Conservation (phyloP, 1,139 yeast species). For the Suhomyces bokatorum region DNA sequence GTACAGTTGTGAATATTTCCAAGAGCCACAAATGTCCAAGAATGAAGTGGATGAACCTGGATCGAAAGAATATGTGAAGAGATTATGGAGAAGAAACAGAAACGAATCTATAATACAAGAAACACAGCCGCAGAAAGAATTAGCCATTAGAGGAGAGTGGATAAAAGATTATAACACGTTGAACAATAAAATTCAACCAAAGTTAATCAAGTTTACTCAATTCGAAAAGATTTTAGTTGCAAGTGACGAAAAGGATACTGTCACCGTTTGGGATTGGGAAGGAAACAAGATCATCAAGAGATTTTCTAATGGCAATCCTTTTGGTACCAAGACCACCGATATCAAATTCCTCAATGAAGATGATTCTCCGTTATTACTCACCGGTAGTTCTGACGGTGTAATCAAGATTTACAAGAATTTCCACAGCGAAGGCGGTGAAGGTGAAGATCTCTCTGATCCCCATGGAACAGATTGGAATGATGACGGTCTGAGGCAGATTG, state of each 20-base stretch:
- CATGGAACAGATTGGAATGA: constrained; percentile 21
- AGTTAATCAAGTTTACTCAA: constrained; percentile 77
- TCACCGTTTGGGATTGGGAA: constrained; percentile 91
- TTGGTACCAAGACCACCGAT: constrained; percentile 87
- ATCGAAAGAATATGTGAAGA: constrained; percentile 76
- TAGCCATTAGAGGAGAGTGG: constrained; percentile 89
- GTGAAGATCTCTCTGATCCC: constrained; percentile 18
- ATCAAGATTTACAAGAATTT: constrained; percentile 82
- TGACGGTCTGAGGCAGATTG: constrained; percentile 36
- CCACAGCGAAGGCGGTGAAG: constrained; percentile 44
- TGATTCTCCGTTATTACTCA: constrained; percentile 77
- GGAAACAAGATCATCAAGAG: constrained; percentile 54
- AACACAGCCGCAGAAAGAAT: constrained; percentile 85
- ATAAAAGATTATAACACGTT: constrained; percentile 58
- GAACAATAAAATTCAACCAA: constrained; percentile 80
- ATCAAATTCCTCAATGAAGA: constrained; percentile 87
- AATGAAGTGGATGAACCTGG: constrained; percentile 93
- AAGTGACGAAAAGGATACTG: constrained; percentile 80
- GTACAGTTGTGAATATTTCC: constrained; percentile 88
- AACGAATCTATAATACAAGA: constrained; percentile 84
- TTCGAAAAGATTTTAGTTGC: constrained; percentile 83
- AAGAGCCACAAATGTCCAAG: constrained; percentile 92
- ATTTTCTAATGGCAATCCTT: constrained; percentile 83
- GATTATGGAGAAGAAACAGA: constrained; percentile 87
- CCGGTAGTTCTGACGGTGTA: constrained; percentile 94